Base-by-base conservation (phyloP, 192 early-diverging fungal species). In the Thamnidium elegans region DNA sequence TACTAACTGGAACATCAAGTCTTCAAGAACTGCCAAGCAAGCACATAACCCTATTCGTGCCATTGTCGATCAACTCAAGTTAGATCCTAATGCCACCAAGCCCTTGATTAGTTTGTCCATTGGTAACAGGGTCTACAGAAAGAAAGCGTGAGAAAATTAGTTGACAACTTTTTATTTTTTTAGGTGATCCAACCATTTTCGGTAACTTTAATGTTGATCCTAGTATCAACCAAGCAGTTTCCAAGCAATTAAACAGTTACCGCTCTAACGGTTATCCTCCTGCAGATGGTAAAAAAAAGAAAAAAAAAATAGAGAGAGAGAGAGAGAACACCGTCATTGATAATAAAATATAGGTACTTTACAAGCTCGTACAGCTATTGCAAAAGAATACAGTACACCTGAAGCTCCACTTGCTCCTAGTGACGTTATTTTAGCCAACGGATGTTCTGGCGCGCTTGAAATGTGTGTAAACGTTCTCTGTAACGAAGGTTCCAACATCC, bases 41-140 rank as follows among this genome's bases (percentile, higher is more conserved):
- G 91, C 93, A 1, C 78, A 84, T 55, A 95, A 95, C 77, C 93
- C 93, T 65, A 95, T 95, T 68, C 86, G 93, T 51, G 83, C 84
- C 39, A 88, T 91, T 48, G 90, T 93, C n/a, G 88, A 87, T 71
- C 86, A 90, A 63, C 78, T 92, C 31, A 85, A 87, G 68, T 72
- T 87, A 64, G 78, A 83, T 68, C 82, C 89, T 61, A 78, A 83
- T 73, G 47, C 76, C 52, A 60, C 79, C 59, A 76, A 85, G 74
- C 75, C 76, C 54, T 76, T 89, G 61, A 89, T 91, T 63, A 85
- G 85, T 45, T 79, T 88, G 34, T 82, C 88, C 14, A 75, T 88
- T 31, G 84, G 75, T 71, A 53, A 66, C n/a, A n/a, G n/a, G n/a
- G n/a, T 45, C 32, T 46, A 1, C 4, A 14, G 13, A 20, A 11